phyloP scores from a whole-genome alignment of 306 rosid genomes.

The Ochetophila trinervis region DNA sequence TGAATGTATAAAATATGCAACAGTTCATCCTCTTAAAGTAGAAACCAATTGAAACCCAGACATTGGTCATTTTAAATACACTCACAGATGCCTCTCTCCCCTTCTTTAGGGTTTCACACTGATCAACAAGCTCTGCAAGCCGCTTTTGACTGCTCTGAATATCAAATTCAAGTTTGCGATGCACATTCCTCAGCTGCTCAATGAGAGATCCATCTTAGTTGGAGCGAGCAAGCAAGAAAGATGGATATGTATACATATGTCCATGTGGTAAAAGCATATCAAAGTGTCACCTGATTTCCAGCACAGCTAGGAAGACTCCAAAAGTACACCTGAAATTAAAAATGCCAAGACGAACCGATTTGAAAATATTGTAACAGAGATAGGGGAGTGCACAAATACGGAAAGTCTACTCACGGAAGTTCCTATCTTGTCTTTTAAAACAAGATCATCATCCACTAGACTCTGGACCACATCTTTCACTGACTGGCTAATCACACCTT shows the following conservation, averaged over 20 bases:
- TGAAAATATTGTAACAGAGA: no score
- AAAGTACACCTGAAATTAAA: conserved; percentile 64
- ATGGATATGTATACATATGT: not conserved
- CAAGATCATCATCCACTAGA: conserved; percentile 94
- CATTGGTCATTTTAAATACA: conserved; percentile 16
- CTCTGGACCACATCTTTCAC: conserved; percentile 96
- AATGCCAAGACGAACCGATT: not conserved
- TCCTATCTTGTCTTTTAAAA: conserved; percentile 90
- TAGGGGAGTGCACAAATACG: not conserved
- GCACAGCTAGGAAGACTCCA: conserved; percentile 99
- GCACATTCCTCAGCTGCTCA: conserved; percentile 75
- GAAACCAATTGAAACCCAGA: conserved; percentile 15
- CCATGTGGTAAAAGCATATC: not conserved
- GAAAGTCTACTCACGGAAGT: conserved; percentile 73
- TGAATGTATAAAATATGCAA: not conserved
- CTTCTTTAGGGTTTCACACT: conserved; percentile 59
- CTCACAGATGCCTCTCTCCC: conserved; percentile 95
- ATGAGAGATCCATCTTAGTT: not conserved
- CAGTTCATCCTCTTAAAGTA: conserved; percentile 9
- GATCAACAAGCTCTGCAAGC: conserved; percentile 59
- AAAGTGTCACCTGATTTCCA: conserved; percentile 80
- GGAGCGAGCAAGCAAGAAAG: not conserved
- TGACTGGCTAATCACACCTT: conserved; percentile 90
- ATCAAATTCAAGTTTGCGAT: conserved; percentile 73
- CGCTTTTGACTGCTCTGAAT: conserved; percentile 60